Base-by-base conservation (phyloP, 2,329 filamentous ascomycete species). In the Corynespora cassiicola region DNA sequence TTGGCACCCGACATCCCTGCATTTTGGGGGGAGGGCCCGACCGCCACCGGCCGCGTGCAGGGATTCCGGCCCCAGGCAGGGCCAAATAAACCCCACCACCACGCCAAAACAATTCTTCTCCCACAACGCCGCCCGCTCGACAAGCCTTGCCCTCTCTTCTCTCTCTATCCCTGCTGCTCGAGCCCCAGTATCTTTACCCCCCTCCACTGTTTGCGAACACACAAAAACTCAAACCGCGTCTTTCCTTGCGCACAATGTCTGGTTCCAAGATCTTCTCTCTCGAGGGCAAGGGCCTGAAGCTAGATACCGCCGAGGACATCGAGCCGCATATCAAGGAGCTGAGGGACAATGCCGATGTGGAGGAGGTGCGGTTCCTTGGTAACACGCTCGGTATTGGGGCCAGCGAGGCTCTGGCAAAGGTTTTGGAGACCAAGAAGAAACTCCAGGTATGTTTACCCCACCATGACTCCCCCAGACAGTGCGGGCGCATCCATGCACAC, bases 321-420 rank as follows among this genome's bases (percentile, higher is more conserved):
- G 87, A 94, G 69, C 76, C 87, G 52, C 86, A 96, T 69, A 88
- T 96, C 62, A 80, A 85, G 55, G 79, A 81, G 32, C 82, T 99
- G 46, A 76, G 82, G 48, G 81, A 83, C 42, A 86, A 84, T 72
- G 72, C 81, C 39, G 80, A 90, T 60, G 79, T 95, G 40, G 90
- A 95, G 65, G 90, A 96, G 70, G 84, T 99, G 53, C 83, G 83
- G 54, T 79, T 99, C 30, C 78, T 89, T 39, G 94, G 92, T 47
- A 99, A 99, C 76, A 97, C 94, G 2, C 77, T 97, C 34, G 94
- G 94, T 36, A 84, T 96, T 36, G 88, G 85, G 31, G 94, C 94
- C 31, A 95, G 87, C 66, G 85, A 91, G 70, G 84, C 85, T 20
- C 82, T 99, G 28, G 91, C 90, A 28, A 83, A 90, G 55, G 85